Base-by-base conservation (phyloP, 768 basidiomycete species). In the Pleurotus giganteus region DNA sequence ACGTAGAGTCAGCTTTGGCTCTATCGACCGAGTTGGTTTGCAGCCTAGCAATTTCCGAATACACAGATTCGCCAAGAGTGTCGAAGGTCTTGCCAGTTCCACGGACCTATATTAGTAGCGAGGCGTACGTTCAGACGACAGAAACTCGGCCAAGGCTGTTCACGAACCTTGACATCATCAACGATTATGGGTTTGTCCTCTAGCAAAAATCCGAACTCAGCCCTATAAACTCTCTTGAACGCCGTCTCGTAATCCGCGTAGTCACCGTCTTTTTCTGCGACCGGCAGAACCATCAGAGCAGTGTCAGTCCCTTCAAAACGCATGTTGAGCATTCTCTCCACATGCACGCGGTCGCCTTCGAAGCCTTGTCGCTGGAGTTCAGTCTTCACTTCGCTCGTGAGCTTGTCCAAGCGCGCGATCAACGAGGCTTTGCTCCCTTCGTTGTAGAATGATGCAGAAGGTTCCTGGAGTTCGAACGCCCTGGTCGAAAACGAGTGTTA, bases 221-320 rank as follows among this genome's bases (percentile, higher is more conserved):
- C 69, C 71, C 84, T 91, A 74, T 97, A 94, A 39, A 81, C 79
- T 47, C 83, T 73, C 65, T 82, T 84, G 76, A 97, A 98, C 8
- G 86, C 90, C 2, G 76, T 78, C 60, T 86, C 86, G 65, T 89
- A 94, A 67, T 94, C 88, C 58, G 86, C 84, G 12, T 74, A 61
- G 60, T 85, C 79, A 0, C 77, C 80, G 19, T 76, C 73, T 7
- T 63, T 62, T 17, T 60, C 62, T 8, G 23, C 3, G 2, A 56
- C 64, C 0, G 88, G 83, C 11, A 92, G 72, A 9, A 94, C 82
- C 92, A 98, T 96, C 60, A 98, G 68, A 13, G 94, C 82, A 0
- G 96, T 98, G 70, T 96, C 94, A 0, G 91, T 94, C 2, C 94
- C 94, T 46, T 94, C 89, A 60, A 94, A 95, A 19, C 93, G 84